Evolutionary conservation across 2,329 filamentous ascomycete species (phyloP).

Genomic region (Colletotrichum liaoningense): DNA sequence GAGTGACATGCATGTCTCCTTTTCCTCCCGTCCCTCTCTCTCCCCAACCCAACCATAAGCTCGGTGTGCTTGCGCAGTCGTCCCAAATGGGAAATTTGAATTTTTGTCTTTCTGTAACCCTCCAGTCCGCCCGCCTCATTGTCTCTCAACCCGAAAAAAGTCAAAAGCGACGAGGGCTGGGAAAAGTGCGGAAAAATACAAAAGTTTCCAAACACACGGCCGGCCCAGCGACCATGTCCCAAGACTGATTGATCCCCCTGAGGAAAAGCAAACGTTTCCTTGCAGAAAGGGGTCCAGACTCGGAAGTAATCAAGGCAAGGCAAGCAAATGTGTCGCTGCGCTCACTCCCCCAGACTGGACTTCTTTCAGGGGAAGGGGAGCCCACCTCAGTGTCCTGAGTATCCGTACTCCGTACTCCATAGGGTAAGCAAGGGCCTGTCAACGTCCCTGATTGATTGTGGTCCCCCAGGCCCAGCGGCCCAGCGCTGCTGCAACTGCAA

Average conservation of each 20-base stretch:
- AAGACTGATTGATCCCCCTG: too few species aligned
- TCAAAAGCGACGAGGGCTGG: not conserved
- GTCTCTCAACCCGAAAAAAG: not conserved
- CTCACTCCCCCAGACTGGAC: not conserved
- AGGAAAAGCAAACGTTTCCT: too few species aligned
- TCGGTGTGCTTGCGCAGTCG: not conserved
- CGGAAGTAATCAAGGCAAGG: not conserved
- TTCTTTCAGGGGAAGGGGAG: too few species aligned
- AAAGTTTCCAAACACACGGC: too few species aligned
- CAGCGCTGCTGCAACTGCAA: not conserved
- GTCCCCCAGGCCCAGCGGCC: not conserved
- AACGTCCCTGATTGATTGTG: not conserved
- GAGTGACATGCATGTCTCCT: not conserved
- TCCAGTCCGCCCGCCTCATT: not conserved
- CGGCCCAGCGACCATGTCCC: too few species aligned
- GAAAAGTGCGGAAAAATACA: too few species aligned
- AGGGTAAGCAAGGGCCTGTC: not conserved
- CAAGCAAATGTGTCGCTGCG: too few species aligned
- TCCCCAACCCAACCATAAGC: too few species aligned
- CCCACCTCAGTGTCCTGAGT: too few species aligned
- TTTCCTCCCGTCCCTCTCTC: not conserved
- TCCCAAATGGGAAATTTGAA: not conserved
- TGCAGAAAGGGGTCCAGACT: not conserved
- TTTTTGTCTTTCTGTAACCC: not conserved
- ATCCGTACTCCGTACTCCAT: too few species aligned